These are phyloP conservation scores for Rosellinia necatrix DNA, from an alignment of 2,329 filamentous ascomycete species.

Conservation along the genomic window DNA sequence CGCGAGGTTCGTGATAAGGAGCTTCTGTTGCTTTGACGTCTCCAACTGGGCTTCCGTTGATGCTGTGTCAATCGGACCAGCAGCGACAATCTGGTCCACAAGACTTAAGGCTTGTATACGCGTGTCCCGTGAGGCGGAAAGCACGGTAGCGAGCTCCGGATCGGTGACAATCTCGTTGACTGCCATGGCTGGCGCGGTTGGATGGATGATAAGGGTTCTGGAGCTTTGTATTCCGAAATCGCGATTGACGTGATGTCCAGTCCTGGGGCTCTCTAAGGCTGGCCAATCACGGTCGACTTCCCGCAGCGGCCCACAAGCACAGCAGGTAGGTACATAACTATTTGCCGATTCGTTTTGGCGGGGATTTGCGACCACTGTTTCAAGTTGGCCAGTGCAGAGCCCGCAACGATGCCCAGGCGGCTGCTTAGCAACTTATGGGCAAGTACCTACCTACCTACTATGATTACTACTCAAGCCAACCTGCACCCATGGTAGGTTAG, in stretches of 20 bases:
- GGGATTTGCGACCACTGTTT: no score
- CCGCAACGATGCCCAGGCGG: no score
- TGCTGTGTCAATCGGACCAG: constrained; percentile 50
- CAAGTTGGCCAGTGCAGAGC: no score
- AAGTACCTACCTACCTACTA: no score
- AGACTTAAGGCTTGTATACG: constrained; percentile 72
- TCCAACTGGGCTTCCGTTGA: constrained; percentile 58
- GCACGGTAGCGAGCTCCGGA: constrained; percentile 66
- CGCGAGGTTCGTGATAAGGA: constrained; percentile 76
- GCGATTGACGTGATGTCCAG: background rate
- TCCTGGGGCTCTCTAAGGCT: background rate
- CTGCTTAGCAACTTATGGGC: no score
- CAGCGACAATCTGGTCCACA: constrained; percentile 56
- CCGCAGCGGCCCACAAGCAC: background rate
- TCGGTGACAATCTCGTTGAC: constrained; percentile 66
- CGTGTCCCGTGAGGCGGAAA: constrained; percentile 74
- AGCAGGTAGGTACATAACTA: background rate
- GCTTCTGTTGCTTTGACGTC: constrained; percentile 77
- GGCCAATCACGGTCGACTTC: constrained; percentile 9
- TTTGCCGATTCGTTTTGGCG: no score
- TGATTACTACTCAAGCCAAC: no score
- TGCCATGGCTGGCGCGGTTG: constrained; percentile 49
- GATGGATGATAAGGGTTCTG: background rate
- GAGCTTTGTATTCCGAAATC: background rate
- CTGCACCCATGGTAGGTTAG: no score